These are phyloP conservation scores for Aspergillus persii DNA, from an alignment of 2,329 filamentous ascomycete genomes.

Conservation along the genomic window DNA sequence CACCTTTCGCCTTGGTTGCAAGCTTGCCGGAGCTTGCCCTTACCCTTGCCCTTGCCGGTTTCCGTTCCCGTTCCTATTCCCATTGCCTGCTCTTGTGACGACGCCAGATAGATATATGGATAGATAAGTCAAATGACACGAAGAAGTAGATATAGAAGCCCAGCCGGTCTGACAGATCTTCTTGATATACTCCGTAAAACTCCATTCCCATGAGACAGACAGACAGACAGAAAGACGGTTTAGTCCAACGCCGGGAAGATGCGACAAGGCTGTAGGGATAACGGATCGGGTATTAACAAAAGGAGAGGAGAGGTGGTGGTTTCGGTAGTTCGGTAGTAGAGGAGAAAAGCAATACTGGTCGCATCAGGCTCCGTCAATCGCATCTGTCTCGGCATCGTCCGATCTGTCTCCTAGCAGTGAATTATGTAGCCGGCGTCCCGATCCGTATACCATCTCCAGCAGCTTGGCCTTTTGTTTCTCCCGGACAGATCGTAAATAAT, in stretches of 20 bases:
- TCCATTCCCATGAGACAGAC: background rate
- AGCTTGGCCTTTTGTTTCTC: slow-evolving; percentile 79
- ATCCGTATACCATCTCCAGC: slow-evolving; percentile 74
- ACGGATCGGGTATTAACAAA: background rate
- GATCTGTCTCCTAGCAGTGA: slow-evolving; percentile 25
- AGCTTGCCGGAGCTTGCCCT: background rate
- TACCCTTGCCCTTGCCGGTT: background rate
- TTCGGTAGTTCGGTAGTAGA: background rate
- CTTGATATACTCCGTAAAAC: background rate
- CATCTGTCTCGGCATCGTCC: slow-evolving; percentile 15
- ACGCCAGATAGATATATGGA: background rate
- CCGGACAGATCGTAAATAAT: slow-evolving; percentile 71
- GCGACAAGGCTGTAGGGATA: background rate
- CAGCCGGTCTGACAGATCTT: background rate
- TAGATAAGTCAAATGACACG: background rate
- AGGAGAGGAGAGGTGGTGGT: background rate
- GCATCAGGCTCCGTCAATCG: slow-evolving; percentile 15
- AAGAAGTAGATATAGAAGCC: background rate
- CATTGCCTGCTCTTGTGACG: background rate
- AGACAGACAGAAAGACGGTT: background rate
- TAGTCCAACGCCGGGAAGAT: background rate
- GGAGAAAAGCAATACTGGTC: background rate
- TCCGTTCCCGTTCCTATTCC: too few relatives aligned
- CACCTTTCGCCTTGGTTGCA: background rate
- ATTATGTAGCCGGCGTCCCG: slow-evolving; percentile 32